Conservation (phyloP, 129 eudicot genomes). For the Glebionis coronaria region DNA sequence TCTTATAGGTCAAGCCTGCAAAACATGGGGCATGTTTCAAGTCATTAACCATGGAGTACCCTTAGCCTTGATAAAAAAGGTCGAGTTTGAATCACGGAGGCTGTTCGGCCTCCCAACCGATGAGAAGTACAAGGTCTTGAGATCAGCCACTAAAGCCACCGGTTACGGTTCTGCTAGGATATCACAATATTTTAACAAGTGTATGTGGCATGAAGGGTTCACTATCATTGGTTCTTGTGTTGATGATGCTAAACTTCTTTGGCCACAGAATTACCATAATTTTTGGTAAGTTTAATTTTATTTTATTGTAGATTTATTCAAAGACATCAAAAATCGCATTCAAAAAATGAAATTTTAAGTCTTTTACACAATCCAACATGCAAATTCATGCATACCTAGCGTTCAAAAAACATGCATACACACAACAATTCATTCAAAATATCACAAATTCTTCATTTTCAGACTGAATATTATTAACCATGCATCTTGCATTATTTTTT, state of each 20-base stretch:
- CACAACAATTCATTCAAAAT: background rate
- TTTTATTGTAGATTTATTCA: constrained; percentile 7
- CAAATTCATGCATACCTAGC: constrained; percentile 19
- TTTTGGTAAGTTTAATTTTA: constrained; percentile 51
- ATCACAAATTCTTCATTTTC: too few species aligned
- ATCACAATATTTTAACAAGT: constrained; percentile 46
- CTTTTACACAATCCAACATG: background rate
- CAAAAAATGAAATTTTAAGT: constrained; percentile 18
- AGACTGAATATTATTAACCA: too few species aligned
- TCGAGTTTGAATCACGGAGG: constrained; percentile 44
- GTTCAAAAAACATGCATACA: constrained; percentile 5
- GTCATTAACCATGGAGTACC: constrained; percentile 57
- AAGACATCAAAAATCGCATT: constrained; percentile 31
- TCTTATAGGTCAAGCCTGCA: constrained; percentile 39
- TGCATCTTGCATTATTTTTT: too few species aligned
- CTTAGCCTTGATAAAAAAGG: constrained; percentile 25
- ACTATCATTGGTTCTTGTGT: constrained; percentile 55
- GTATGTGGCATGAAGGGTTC: constrained; percentile 88
- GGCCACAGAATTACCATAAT: constrained; percentile 59
- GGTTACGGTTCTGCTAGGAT: constrained; percentile 74
- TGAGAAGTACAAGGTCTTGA: constrained; percentile 51
- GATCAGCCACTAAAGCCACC: constrained; percentile 41
- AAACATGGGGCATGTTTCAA: constrained; percentile 64
- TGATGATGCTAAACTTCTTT: constrained; percentile 62
- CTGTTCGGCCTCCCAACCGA: constrained; percentile 45